Base-by-base conservation (phyloP, 495 filamentous ascomycete species). In the Articulospora tetracladia region DNA sequence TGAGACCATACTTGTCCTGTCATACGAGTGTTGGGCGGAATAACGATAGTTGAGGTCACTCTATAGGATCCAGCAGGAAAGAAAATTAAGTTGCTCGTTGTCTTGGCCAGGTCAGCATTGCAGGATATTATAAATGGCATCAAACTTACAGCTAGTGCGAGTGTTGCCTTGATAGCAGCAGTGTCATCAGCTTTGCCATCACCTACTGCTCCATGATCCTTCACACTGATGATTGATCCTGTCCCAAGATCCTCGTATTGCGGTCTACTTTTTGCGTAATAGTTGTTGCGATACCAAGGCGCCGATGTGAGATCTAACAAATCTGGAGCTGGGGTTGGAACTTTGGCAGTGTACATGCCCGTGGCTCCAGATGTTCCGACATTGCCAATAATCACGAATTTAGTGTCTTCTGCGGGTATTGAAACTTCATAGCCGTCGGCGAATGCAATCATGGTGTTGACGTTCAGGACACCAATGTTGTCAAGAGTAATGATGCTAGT, bases 1-100 rank as follows among this genome's bases (percentile, higher is more conserved):
- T 77, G 77, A 1, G 78, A 72, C 78, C 78, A 81, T 0, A 68
- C 76, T 58, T 81, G 73, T 20, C 77, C 77, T 0, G 76, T 70
- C 44, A 79, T 71, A 3, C 72, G 69, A 25, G 78, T 53, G 70
- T 88, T 70, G 65, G 81, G 68, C 76, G 82, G 70, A 86, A 84
- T 64, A 36, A 78, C 77, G 17, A 79, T 66, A 13, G 78, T 79
- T 13, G 69, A 68, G 17, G 72, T 72, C 36, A 79, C 72, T 20
- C 73, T 68, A 59, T 81, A 79, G 50, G 73, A 76, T 24, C 78
- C 78, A 55, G 73, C 77, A n/a, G 77, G 61, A 41, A 55, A 36
- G 55, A 20, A 58, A 2, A 58, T 53, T 12, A 62, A 3, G 32
- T 62, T 56, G 39, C 53, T 44, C 3, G 52, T 62, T 44, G 59